Base-by-base conservation (phyloP, 108 stramenopile species). In the Nitzschia putrida region DNA sequence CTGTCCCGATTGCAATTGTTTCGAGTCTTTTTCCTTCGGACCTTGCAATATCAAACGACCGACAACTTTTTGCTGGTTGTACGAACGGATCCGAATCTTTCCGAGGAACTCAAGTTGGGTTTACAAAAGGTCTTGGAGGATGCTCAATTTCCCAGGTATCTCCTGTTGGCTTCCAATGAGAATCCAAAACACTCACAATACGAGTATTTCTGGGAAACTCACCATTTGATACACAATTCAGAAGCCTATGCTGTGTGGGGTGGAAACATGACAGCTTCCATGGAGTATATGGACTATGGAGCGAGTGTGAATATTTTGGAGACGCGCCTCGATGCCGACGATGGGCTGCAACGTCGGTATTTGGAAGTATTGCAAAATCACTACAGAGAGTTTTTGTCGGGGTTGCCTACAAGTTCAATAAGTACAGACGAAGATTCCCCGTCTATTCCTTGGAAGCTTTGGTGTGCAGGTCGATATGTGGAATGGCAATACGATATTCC, bases 321-420 rank as follows among this genome's bases (percentile, higher is more conserved):
- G 53, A 88, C 83, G 38, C 67, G 83, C 16, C 66, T 88, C 29
- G 88, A 88, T 76, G 84, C 78, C 13, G 88, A 88, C 57, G 88
- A 88, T 66, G 88, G 82, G 7, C 45, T 88, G 45, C 69, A 81
- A 55, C 18, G 51, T 20, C 49, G 54, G 5, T 88, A 81, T 65
- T 43, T 91, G 26, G 69, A 73, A 41, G 20, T 51, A 8, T 37
- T 87, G 51, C 83, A 90, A 61, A 22, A 64, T 0, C 39, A 71
- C 50, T 84, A 83, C 14, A 50, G 65, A 55, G 50, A 24, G 1
- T 44, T 49, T 49, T 5, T 49, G 47, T 16, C 18, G 12, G 38
- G 13, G 47, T 40, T 50, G 53, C 18, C 16, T 23, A 16, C 13
- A 16, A 20, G 0, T 2, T 1, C 2, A 5, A 13, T 1, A 57